Evolutionary conservation across 148 eudicot genomes (phyloP).

Genomic region (Vaccinium corymbosum): DNA sequence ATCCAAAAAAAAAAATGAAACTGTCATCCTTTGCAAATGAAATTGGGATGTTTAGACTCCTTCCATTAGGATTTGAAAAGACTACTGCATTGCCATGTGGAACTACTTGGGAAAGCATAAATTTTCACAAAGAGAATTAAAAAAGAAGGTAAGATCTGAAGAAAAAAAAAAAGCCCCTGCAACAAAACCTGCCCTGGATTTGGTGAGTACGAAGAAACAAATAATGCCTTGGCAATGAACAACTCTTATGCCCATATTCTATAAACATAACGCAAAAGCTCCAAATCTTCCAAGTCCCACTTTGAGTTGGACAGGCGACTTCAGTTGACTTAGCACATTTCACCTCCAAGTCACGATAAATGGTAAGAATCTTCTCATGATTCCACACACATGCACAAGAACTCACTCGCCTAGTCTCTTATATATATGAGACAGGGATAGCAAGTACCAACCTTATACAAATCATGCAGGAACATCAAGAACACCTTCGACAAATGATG

Average conservation of each 20-base stretch:
- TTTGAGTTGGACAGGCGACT: too few relatives aligned
- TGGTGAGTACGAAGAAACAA: neutral
- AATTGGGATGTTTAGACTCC: constrained; percentile 23
- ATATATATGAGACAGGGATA: too few relatives aligned
- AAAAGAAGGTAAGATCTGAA: neutral
- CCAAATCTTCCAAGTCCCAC: too few relatives aligned
- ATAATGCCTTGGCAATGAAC: neutral
- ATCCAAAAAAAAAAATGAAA: neutral
- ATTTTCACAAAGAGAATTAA: constrained; percentile 6
- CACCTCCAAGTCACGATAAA: too few relatives aligned
- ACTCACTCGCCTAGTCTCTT: too few relatives aligned
- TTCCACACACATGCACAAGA: too few relatives aligned
- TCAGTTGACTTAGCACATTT: too few relatives aligned
- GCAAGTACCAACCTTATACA: neutral
- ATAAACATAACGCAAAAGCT: neutral
- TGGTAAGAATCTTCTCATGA: too few relatives aligned
- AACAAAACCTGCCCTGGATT: constrained; percentile 4
- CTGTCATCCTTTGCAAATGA: constrained; percentile 32
- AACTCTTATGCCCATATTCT: neutral
- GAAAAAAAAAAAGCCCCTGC: neutral
- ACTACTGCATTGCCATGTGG: constrained; percentile 24
- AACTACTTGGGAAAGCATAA: constrained; percentile 42
- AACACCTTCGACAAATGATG: neutral
- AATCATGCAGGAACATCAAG: neutral
- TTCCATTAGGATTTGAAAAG: constrained; percentile 21